Evolutionary conservation across 768 basidiomycete species (phyloP).

Genomic region (Suillus placidus): DNA sequence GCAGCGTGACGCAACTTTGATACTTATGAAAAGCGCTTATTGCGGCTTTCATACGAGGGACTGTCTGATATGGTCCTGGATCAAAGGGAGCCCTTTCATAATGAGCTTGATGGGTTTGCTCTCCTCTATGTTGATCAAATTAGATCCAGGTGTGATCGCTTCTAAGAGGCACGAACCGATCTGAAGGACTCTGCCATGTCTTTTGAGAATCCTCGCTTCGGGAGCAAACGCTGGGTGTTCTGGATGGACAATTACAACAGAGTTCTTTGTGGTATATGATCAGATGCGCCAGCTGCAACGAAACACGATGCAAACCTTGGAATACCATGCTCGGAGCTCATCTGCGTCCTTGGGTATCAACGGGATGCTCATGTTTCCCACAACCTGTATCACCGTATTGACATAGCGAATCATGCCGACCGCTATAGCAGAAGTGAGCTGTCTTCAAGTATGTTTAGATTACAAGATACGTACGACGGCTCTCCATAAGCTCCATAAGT

Average conservation of each 20-base stretch:
- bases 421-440: conserved; percentile 31
- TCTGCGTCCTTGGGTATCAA: conserved; percentile 55
- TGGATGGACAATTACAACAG: conserved; percentile 68
- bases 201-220: conserved; percentile 48
- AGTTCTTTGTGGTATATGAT: conserved; percentile 54
- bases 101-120: conserved; percentile 77
- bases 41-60: conserved; percentile 12
- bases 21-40: conserved; percentile 3
- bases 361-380: conserved; percentile 64
- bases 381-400: conserved; percentile 75
- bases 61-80: conserved; percentile 56
- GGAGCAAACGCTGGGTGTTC: conserved; percentile 53
- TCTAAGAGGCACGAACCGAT: conserved; percentile 52
- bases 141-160: not conserved
- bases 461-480: conserved; percentile 56
- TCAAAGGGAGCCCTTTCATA: conserved; percentile 62
- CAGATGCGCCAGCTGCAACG: conserved; percentile 7
- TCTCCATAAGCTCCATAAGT: conserved; percentile 72
- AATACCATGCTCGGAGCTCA: conserved; percentile 72
- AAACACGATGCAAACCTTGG: conserved; percentile 46
- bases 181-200: conserved; percentile 65
- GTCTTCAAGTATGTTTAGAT: not conserved
- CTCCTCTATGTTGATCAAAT: conserved; percentile 49
- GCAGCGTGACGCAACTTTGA: not conserved
- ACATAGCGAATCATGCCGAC: conserved; percentile 62